A percentile compares a stretch with the other conserved stretches of the same genome.
These are phyloP conservation scores for Spiromastix sp. DNA, from an alignment of 2,329 filamentous ascomycete genomes.

Conservation along the genomic window DNA sequence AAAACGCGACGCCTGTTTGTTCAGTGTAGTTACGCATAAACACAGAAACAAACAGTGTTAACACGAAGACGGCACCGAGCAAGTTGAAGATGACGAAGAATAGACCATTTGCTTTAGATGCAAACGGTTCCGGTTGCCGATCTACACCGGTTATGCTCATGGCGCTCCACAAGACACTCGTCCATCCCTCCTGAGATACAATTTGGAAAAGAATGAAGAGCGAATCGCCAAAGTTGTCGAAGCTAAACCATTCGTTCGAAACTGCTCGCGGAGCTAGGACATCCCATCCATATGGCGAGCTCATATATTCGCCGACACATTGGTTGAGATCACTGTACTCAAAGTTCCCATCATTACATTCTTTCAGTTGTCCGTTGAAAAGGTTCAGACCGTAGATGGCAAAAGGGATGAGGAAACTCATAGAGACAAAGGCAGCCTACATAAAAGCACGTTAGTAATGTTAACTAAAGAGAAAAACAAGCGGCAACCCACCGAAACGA, in stretches of 20 bases:
- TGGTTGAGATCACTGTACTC: conserved; percentile 52
- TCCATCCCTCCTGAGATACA: conserved; percentile 97
- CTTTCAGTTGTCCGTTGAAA: conserved; percentile 70
- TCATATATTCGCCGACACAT: conserved; percentile 77
- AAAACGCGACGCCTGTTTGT: conserved; percentile 90
- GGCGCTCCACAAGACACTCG: conserved; percentile 76
- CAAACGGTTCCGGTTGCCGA: conserved; percentile 59
- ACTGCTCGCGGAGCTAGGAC: conserved; percentile 74
- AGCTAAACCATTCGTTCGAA: conserved; percentile 75
- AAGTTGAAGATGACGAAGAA: conserved; percentile 98
- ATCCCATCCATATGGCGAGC: conserved; percentile 70
- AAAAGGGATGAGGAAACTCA: conserved; percentile 90
- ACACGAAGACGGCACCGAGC: conserved; percentile 86
- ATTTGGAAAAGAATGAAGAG: conserved; percentile 98
- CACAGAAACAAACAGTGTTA: conserved; percentile 95
- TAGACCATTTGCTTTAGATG: conserved; percentile 72
- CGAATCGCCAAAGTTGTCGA: conserved; percentile 88
- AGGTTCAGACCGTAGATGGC: conserved; percentile 92
- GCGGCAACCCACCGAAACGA: conserved; percentile 58
- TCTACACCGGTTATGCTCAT: conserved; percentile 71
- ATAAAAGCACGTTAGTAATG: conserved; percentile 13
- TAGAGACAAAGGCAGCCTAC: conserved; percentile 76
- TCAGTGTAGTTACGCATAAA: conserved; percentile 99
- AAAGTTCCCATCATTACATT: conserved; percentile 64
- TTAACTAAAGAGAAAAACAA: background rate